Evolutionary conservation across 2,329 filamentous ascomycete species (phyloP).

Genomic region (Leptographium wingfieldii): DNA sequence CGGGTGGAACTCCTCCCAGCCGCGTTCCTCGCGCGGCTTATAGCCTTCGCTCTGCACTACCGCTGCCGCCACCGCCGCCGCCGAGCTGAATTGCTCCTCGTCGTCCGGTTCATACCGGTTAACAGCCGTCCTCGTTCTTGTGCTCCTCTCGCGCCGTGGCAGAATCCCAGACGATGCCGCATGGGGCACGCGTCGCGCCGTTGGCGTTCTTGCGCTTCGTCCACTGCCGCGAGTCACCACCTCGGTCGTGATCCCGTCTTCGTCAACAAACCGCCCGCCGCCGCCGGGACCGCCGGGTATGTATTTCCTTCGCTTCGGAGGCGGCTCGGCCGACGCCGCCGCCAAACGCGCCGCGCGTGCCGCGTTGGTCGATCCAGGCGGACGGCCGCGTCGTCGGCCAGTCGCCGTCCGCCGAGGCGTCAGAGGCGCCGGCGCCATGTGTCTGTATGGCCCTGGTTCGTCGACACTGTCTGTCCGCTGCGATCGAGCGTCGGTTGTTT

Average conservation of each 20-base stretch:
- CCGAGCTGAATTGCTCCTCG: constrained; percentile 67
- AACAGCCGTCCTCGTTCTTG: constrained; percentile 41
- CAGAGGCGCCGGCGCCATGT: constrained; percentile 21
- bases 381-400: constrained; percentile 34
- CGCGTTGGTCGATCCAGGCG: constrained; percentile 20
- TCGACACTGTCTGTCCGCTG: background rate
- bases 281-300: constrained; percentile 78
- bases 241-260: constrained; percentile 37
- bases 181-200: background rate
- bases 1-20: constrained; percentile 96
- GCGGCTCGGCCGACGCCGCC: constrained; percentile 40
- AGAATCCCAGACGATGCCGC: constrained; percentile 28
- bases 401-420: constrained; percentile 29
- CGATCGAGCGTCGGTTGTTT: too few relatives aligned
- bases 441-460: background rate
- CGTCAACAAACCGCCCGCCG: constrained; percentile 71
- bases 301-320: constrained; percentile 62
- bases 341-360: constrained; percentile 23
- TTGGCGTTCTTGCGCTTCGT: constrained; percentile 19
- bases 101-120: constrained; percentile 34
- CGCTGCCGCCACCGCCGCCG: constrained; percentile 77
- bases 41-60: constrained; percentile 90
- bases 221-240: constrained; percentile 7
- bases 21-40: constrained; percentile 90
- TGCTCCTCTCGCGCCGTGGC: constrained; percentile 44